A percentile compares a stretch with the other conserved stretches of the same genome.
Conservation (phyloP, 1,139 yeast genomes). For the Blastobotrys buckinghamii region DNA sequence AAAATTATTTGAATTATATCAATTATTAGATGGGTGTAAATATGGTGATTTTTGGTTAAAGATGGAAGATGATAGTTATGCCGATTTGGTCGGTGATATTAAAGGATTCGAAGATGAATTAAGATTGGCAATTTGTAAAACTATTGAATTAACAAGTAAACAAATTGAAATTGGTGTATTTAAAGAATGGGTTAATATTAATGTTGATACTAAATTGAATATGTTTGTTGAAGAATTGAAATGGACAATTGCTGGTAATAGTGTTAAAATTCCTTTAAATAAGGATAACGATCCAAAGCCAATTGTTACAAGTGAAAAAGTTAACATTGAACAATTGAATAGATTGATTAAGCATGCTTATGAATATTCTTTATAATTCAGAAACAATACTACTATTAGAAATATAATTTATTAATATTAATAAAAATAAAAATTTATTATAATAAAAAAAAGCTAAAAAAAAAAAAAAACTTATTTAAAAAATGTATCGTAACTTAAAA, state of each 20-base stretch:
- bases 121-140: slow-evolving; percentile 31
- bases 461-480: not conserved
- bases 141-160: slow-evolving; percentile 31
- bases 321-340: slow-evolving; percentile 33
- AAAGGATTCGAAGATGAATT: slow-evolving; percentile 33
- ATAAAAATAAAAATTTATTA: not conserved
- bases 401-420: not conserved
- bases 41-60: slow-evolving; percentile 36
- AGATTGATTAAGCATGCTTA: slow-evolving; percentile 32
- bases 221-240: slow-evolving; percentile 32
- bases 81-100: slow-evolving; percentile 35
- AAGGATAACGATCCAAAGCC: slow-evolving; percentile 33
- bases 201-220: slow-evolving; percentile 26
- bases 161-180: slow-evolving; percentile 29
- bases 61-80: slow-evolving; percentile 33
- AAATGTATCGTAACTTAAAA: not conserved
- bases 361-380: too few species aligned
- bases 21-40: slow-evolving; percentile 34
- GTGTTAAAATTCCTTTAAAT: slow-evolving; percentile 28
- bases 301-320: slow-evolving; percentile 30
- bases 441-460: not conserved
- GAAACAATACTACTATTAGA: too few species aligned
- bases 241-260: slow-evolving; percentile 29
- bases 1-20: slow-evolving; percentile 35
- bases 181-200: slow-evolving; percentile 31